Base-by-base conservation (phyloP, 1,284 basidiomycete species). In the Tilletia horrida region DNA sequence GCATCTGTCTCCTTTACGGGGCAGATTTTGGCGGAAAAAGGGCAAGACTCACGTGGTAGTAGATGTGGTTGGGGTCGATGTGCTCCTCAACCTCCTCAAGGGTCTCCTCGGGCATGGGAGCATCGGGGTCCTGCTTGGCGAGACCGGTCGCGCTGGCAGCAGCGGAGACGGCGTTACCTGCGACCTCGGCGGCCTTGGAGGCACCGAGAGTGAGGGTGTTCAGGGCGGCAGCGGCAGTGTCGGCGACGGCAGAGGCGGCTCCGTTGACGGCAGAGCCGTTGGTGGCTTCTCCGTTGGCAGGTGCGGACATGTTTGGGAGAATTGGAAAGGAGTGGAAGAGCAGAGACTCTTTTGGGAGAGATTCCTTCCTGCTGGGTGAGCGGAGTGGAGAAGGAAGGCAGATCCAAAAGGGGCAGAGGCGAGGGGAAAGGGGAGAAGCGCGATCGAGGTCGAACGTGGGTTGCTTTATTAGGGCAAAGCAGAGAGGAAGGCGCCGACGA, bases 11-110 rank as follows among this genome's bases (percentile, higher is more conserved):
- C 35, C 35, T 8, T 44, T 8, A 44, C 43, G 9, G 18, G 8
- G 43, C n/a, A n/a, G n/a, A n/a, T n/a, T n/a, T n/a, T 6, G 21
- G 45, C 16, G 16, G 27, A 27, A 25, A 59, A 21, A 59, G 55
- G 7, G 2, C 27, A 21, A 35, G 27, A 59, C 55, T 13, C 31
- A 59, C 55, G 55, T 59, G 55, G 55, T 59, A 59, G 55, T 59
- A 59, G 55, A 59, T 35, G 55, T 59, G 55, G 55, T 59, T 59
- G 55, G 55, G 55, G 55, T 59, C 55, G 27, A 59, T 13, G 8
- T 59, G 55, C 55, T 59, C 55, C 31, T 59, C 55, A 8, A 59
- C 55, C 55, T 59, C 25, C 8, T 59, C 55, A 27, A 29, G 25
- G 29, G 55, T 59, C 55, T 59, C 55, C 31, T 59, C 55, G 13